Conservation (phyloP, 306 rosid genomes). For the Alnus rubra region DNA sequence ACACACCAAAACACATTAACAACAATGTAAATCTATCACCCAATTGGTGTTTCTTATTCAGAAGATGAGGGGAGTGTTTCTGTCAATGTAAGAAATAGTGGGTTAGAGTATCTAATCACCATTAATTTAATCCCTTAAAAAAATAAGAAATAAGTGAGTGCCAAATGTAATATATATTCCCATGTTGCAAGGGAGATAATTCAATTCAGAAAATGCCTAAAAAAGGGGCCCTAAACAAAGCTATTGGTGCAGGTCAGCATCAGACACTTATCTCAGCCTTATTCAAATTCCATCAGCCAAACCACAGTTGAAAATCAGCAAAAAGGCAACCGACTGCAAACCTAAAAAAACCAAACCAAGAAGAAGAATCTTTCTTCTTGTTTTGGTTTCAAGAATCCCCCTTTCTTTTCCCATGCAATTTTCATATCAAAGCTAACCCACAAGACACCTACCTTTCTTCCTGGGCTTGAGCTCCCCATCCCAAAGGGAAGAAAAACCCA, state of each 20-base stretch:
- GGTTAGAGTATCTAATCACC: constrained; percentile 35
- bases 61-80: no score
- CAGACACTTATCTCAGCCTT: constrained; percentile 41
- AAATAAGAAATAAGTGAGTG: constrained; percentile 18
- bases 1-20: no score
- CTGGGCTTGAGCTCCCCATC: constrained; percentile 31
- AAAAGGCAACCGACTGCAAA: constrained; percentile 37
- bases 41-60: no score
- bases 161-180: constrained; percentile 22
- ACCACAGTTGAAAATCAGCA: constrained; percentile 38
- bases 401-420: constrained; percentile 36
- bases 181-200: constrained; percentile 25
- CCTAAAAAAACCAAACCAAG: constrained; percentile 43
- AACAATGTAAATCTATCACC: no score
- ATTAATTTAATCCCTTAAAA: constrained; percentile 14
- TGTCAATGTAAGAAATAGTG: background rate
- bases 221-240: constrained; percentile 33
- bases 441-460: constrained; percentile 42
- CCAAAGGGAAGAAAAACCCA: constrained; percentile 41
- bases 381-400: constrained; percentile 48
- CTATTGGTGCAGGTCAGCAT: constrained; percentile 57
- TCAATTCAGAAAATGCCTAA: constrained; percentile 32
- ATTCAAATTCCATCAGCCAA: constrained; percentile 48
- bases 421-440: constrained; percentile 26
- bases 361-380: constrained; percentile 51